Percentiles rank a stretch among this genome's conserved stretches.
Conservation (phyloP, 768 basidiomycete species). For the Suillus spraguei region DNA sequence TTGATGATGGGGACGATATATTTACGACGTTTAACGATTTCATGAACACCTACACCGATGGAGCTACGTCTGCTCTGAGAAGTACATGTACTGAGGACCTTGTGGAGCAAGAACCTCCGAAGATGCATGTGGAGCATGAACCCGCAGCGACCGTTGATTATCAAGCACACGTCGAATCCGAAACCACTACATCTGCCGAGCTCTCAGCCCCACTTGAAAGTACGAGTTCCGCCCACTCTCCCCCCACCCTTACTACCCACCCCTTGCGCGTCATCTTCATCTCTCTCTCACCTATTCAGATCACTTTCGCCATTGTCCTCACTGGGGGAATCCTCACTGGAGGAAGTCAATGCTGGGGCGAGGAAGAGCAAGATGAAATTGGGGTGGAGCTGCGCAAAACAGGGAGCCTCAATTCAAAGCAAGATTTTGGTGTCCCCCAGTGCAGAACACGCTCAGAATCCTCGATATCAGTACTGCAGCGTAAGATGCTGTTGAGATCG, state of each 20-base stretch:
- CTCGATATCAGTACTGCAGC: not conserved
- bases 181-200: not conserved
- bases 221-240: not conserved
- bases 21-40: not conserved
- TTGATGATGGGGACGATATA: not conserved
- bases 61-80: not conserved
- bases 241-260: not conserved
- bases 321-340: not conserved
- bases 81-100: not conserved
- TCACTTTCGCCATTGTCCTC: constrained; percentile 4
- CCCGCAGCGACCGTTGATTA: not conserved
- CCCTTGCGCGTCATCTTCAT: not conserved
- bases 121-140: not conserved
- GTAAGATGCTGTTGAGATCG: not conserved
- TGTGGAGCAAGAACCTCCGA: not conserved
- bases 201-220: not conserved
- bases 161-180: not conserved
- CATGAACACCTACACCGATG: not conserved
- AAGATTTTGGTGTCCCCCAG: not conserved
- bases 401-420: not conserved
- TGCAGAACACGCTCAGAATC: not conserved
- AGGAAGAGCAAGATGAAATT: not conserved
- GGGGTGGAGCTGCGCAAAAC: not conserved
- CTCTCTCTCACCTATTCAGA: not conserved
- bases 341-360: not conserved